phyloP scores from a whole-genome alignment of 371 early-diverging fungal genomes.

The Mucor racemosus region DNA sequence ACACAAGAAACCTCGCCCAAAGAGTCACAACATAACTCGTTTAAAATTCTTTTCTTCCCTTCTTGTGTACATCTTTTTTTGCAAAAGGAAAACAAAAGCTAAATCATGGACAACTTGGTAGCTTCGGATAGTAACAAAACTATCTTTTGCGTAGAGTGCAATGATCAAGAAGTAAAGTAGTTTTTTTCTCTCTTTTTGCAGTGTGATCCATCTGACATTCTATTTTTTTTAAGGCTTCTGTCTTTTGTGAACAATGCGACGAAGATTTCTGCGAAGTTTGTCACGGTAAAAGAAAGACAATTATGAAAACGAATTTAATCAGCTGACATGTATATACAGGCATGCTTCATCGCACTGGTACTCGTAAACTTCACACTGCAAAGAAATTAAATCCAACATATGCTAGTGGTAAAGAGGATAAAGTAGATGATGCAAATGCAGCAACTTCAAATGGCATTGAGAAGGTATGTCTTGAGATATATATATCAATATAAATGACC shows the following conservation, averaged over 20 bases:
- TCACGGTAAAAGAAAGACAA: constrained; percentile 45
- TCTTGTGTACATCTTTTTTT: neutral
- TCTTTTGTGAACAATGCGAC: constrained; percentile 80
- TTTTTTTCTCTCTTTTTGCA: neutral
- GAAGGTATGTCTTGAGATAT: neutral
- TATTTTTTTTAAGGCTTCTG: constrained; percentile 48
- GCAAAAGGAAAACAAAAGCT: neutral
- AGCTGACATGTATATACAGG: constrained; percentile 23
- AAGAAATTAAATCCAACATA: constrained; percentile 26
- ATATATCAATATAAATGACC: neutral
- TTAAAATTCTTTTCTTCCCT: neutral
- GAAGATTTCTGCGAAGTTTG: constrained; percentile 95
- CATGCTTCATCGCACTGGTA: constrained; percentile 60
- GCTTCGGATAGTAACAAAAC: constrained; percentile 27
- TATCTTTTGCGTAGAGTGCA: constrained; percentile 87
- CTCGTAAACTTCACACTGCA: constrained; percentile 47
- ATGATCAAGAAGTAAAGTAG: constrained; percentile 61
- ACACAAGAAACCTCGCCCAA: neutral
- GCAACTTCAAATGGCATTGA: neutral
- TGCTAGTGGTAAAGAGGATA: neutral
- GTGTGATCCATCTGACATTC: neutral
- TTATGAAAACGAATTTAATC: neutral
- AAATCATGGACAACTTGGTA: constrained; percentile 17
- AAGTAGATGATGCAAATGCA: neutral
- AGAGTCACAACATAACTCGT: neutral